Percentiles rank a stretch among this genome's conserved stretches.
Evolutionary conservation across 192 early-diverging fungal species (phyloP).

Genomic region (Backusella morwellensis): DNA sequence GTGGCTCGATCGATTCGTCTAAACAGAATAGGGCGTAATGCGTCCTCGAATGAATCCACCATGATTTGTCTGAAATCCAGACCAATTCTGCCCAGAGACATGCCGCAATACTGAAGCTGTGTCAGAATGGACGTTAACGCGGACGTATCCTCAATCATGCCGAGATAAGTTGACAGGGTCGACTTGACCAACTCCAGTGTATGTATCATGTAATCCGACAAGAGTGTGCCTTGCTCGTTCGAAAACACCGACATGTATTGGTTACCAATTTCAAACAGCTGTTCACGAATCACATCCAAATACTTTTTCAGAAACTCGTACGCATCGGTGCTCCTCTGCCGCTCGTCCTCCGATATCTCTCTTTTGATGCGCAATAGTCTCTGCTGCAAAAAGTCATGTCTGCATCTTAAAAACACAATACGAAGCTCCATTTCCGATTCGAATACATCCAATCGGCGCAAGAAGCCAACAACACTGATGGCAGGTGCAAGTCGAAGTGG

Average conservation of each 20-base stretch:
- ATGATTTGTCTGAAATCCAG: conserved; percentile 70
- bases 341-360: not conserved
- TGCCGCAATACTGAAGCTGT: conserved; percentile 80
- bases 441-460: conserved; percentile 70
- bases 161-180: conserved; percentile 44
- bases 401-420: conserved; percentile 71
- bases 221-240: conserved; percentile 38
- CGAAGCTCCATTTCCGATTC: conserved; percentile 62
- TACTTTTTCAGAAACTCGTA: conserved; percentile 72
- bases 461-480: conserved; percentile 75
- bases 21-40: conserved; percentile 53
- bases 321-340: conserved; percentile 32
- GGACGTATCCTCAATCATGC: conserved; percentile 59
- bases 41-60: conserved; percentile 58
- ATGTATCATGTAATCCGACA: conserved; percentile 64
- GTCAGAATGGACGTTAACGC: conserved; percentile 61
- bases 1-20: conserved; percentile 49
- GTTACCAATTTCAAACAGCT: conserved; percentile 78
- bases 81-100: conserved; percentile 76
- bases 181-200: conserved; percentile 42
- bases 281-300: conserved; percentile 76
- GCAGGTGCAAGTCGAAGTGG: conserved; percentile 75
- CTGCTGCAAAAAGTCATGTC: conserved; percentile 57
- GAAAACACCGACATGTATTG: conserved; percentile 80
- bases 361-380: conserved; percentile 48